Evolutionary conservation across 306 rosid species (phyloP).

Genomic region (Nissolia schottii): DNA sequence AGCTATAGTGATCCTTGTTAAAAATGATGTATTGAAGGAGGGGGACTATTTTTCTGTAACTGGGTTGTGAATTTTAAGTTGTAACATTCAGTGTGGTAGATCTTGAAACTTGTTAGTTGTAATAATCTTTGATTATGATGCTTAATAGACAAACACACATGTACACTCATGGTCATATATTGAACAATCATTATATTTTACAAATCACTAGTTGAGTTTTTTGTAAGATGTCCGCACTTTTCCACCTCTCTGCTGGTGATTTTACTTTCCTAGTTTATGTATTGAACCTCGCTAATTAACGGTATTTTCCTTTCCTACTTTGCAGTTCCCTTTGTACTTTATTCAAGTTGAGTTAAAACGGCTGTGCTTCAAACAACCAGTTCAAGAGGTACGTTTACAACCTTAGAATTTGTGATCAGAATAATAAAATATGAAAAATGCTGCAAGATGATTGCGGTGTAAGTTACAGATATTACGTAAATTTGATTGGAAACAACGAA

Average conservation of each 20-base stretch:
- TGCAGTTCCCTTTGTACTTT: conserved; percentile 75
- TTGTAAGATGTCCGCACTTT: not conserved
- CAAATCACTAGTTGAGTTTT: not conserved
- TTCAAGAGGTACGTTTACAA: conserved; percentile 40
- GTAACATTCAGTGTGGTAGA: not conserved
- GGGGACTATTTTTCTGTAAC: not conserved
- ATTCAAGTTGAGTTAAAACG: conserved; percentile 49
- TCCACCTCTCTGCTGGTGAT: not conserved
- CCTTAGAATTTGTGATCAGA: not conserved
- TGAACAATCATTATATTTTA: not conserved
- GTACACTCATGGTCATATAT: no score
- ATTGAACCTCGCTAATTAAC: conserved; percentile 9
- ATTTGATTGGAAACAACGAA: conserved; percentile 14
- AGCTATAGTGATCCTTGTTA: not conserved
- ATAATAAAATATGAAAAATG: conserved; percentile 12
- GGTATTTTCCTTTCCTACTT: conserved; percentile 17
- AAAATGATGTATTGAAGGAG: not conserved
- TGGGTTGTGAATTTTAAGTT: not conserved
- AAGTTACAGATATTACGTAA: conserved; percentile 6
- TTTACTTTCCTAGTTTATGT: conserved; percentile 1
- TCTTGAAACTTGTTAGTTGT: not conserved
- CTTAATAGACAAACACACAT: not conserved
- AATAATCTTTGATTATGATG: not conserved
- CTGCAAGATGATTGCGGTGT: conserved; percentile 16
- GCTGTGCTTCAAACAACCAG: conserved; percentile 14